Conservation (phyloP, 2,329 filamentous ascomycete species). For the Xylariaceae sp. region DNA sequence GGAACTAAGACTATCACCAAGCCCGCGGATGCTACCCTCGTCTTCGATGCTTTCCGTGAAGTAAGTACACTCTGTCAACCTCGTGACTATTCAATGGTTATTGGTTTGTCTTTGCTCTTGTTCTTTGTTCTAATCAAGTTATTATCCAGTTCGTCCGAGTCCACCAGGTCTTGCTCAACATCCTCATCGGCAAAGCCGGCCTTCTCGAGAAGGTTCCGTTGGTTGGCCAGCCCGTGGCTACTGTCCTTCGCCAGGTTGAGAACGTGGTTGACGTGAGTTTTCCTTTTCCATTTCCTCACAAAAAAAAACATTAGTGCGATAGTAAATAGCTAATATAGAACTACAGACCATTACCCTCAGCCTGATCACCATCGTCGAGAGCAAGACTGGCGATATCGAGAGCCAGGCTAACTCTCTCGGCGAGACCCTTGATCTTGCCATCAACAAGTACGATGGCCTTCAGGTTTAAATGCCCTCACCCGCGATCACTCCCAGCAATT, state of each 20-base stretch:
- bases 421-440: conserved; percentile 17
- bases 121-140: neutral
- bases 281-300: neutral
- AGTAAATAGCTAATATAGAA: neutral
- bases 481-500: too few species aligned
- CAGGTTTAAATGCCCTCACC: conserved; percentile 1
- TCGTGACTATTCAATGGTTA: neutral
- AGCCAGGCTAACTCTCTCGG: conserved; percentile 23
- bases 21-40: conserved; percentile 9
- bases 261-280: conserved; percentile 24
- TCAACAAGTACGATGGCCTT: conserved; percentile 12
- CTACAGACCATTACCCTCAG: conserved; percentile 12
- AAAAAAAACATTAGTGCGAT: neutral
- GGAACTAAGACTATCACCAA: conserved; percentile 13
- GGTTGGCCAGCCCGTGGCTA: conserved; percentile 20
- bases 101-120: neutral
- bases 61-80: conserved; percentile 1
- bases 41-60: conserved; percentile 22
- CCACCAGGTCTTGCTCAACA: conserved; percentile 24
- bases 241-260: conserved; percentile 20
- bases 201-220: conserved; percentile 15
- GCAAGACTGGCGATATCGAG: conserved; percentile 2
- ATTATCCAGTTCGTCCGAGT: conserved; percentile 17
- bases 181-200: conserved; percentile 25
- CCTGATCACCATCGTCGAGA: conserved; percentile 13